phyloP scores from a whole-genome alignment of 1,139 yeast species.

The Wickerhamiella pararugosa region DNA sequence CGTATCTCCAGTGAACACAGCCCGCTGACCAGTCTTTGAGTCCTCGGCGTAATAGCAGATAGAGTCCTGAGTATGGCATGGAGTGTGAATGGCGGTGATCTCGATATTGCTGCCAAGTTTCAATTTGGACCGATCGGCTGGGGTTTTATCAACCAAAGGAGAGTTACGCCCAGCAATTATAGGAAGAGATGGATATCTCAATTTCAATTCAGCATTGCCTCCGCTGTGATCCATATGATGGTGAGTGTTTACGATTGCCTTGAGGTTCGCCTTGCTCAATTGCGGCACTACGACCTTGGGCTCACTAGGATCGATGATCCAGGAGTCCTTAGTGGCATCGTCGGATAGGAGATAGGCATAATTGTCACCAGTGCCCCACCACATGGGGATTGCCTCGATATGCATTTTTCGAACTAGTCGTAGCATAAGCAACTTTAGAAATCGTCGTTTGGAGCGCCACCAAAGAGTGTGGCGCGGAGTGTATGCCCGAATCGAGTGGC shows the following conservation, averaged over 20 bases:
- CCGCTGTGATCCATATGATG: slow-evolving; percentile 93
- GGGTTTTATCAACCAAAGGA: slow-evolving; percentile 52
- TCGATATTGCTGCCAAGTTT: slow-evolving; percentile 42
- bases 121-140: slow-evolving; percentile 41
- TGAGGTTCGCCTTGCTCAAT: slow-evolving; percentile 31
- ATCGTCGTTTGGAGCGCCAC: too few species aligned
- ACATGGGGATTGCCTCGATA: slow-evolving; percentile 69
- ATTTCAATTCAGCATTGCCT: slow-evolving; percentile 45
- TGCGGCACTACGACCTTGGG: slow-evolving; percentile 40
- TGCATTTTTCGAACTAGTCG: slow-evolving; percentile 42
- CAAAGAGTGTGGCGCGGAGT: too few species aligned
- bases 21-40: slow-evolving; percentile 41
- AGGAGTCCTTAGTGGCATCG: slow-evolving; percentile 48
- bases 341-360: slow-evolving; percentile 72
- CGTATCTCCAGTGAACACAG: slow-evolving; percentile 92
- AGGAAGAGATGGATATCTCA: slow-evolving; percentile 39
- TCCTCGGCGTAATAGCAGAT: slow-evolving; percentile 74
- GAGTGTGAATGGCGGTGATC: slow-evolving; percentile 83
- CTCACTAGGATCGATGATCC: slow-evolving; percentile 89
- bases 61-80: slow-evolving; percentile 95
- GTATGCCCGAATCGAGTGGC: too few species aligned
- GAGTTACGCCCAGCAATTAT: slow-evolving; percentile 81
- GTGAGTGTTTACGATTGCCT: slow-evolving; percentile 83
- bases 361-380: slow-evolving; percentile 91
- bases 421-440: background rate